Percentiles rank a stretch among this genome's conserved stretches.
Conservation (phyloP, 495 filamentous ascomycete genomes). For the Penicillium dipodomyicola region DNA sequence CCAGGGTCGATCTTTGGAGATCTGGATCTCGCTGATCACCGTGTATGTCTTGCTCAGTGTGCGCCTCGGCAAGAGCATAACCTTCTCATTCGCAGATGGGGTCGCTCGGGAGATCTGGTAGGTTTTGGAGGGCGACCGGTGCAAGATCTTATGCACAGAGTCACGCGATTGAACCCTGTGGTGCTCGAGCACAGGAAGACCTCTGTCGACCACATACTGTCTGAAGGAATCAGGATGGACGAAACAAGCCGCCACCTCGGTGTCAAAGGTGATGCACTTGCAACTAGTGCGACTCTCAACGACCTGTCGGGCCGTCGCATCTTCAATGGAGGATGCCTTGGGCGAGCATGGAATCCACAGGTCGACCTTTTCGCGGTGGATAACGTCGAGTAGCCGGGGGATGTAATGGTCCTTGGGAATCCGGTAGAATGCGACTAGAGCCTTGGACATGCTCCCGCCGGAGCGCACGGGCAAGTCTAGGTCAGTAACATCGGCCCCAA, state of each 20-base stretch:
- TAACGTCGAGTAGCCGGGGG: slow-evolving; percentile 51
- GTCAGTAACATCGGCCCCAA: slow-evolving; percentile 68
- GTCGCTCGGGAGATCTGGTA: slow-evolving; percentile 64
- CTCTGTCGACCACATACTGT: slow-evolving; percentile 46
- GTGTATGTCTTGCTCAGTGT: slow-evolving; percentile 52
- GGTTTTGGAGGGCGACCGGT: slow-evolving; percentile 44
- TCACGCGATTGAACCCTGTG: slow-evolving; percentile 56
- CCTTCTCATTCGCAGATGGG: slow-evolving; percentile 46
- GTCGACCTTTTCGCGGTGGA: slow-evolving; percentile 61
- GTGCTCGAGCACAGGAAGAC: slow-evolving; percentile 58
- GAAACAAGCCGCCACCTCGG: slow-evolving; percentile 48
- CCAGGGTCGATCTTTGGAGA: slow-evolving; percentile 58
- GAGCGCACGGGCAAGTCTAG: slow-evolving; percentile 46
- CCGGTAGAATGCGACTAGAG: slow-evolving; percentile 52
- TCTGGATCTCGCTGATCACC: slow-evolving; percentile 53
- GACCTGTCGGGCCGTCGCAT: slow-evolving; percentile 60
- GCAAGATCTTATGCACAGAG: slow-evolving; percentile 56
- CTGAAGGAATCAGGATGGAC: slow-evolving; percentile 61
- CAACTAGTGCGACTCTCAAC: slow-evolving; percentile 59
- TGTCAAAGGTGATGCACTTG: slow-evolving; percentile 57
- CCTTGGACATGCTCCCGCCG: slow-evolving; percentile 43
- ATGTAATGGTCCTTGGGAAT: slow-evolving; percentile 50
- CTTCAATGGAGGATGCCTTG: slow-evolving; percentile 56
- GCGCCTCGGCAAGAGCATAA: slow-evolving; percentile 55
- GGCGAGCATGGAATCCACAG: slow-evolving; percentile 73